phyloP scores from a whole-genome alignment of 169 alveolate genomes.

The Plasmodium knowlesi region DNA sequence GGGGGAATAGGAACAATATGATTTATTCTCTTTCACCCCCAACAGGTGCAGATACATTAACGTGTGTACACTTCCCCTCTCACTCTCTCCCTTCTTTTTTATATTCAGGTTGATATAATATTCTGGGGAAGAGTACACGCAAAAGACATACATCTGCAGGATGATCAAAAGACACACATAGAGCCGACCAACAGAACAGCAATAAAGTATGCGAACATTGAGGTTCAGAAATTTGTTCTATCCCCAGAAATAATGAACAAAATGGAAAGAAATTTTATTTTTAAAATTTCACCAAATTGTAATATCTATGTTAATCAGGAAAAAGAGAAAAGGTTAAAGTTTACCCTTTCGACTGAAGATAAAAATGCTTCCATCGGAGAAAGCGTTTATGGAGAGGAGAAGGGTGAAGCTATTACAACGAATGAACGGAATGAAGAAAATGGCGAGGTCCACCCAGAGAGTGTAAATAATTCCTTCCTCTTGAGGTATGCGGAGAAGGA shows the following conservation, averaged over 20 bases:
- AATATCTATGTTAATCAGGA: conserved; percentile 22
- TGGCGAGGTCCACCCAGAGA: conserved; percentile 10
- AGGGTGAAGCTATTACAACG: neutral
- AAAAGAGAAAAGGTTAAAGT: conserved; percentile 4
- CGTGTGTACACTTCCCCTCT: neutral
- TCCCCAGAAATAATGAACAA: conserved; percentile 15
- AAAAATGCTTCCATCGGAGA: neutral
- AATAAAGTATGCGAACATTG: conserved; percentile 17
- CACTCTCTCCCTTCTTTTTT: neutral
- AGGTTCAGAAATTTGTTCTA: conserved; percentile 33
- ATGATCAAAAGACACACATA: neutral
- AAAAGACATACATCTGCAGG: conserved; percentile 12
- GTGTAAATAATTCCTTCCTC: conserved; percentile 16
- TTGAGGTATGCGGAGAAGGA: conserved; percentile 12
- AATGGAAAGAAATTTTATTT: conserved; percentile 2
- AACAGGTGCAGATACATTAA: neutral
- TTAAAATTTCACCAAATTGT: neutral
- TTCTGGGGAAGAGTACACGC: conserved; percentile 24
- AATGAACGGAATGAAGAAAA: neutral
- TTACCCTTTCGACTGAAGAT: neutral
- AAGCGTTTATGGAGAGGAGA: neutral
- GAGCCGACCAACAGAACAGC: neutral
- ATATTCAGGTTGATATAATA: conserved; percentile 17
- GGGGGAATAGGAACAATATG: neutral
- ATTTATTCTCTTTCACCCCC: neutral